phyloP scores from a whole-genome alignment of 192 early-diverging fungal species.

The Coemansia sp. region DNA sequence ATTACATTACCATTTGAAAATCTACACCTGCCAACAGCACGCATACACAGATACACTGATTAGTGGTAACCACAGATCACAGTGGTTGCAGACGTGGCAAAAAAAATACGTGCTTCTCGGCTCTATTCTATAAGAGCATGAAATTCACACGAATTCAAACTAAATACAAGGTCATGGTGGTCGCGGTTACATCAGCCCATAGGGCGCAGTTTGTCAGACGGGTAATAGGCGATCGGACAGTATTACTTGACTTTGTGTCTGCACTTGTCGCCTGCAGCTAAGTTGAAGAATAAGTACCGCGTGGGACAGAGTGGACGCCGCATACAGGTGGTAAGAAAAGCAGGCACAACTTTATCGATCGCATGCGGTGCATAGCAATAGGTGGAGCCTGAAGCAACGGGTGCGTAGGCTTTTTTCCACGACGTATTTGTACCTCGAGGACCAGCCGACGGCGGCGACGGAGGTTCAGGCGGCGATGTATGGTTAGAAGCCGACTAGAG shows the following conservation, averaged over 20 bases:
- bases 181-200: background rate
- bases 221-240: background rate
- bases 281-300: background rate
- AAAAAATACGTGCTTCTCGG: background rate
- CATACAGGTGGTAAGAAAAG: constrained; percentile 13
- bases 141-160: no score
- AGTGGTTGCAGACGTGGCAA: background rate
- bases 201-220: background rate
- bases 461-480: constrained; percentile 84
- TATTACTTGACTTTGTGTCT: background rate
- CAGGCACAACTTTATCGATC: constrained; percentile 75
- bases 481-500: constrained; percentile 71
- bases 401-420: constrained; percentile 73
- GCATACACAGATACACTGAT: no score
- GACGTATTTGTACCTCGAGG: constrained; percentile 74
- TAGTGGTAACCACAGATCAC: background rate
- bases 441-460: constrained; percentile 90
- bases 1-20: no score
- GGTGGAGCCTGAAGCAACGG: constrained; percentile 76
- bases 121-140: no score
- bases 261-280: background rate
- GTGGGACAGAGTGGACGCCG: background rate
- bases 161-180: no score
- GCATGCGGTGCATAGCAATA: constrained; percentile 63
- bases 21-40: no score